Base-by-base conservation (phyloP, 176 grass and related monocot genomes). In the Oryza coarctata region DNA sequence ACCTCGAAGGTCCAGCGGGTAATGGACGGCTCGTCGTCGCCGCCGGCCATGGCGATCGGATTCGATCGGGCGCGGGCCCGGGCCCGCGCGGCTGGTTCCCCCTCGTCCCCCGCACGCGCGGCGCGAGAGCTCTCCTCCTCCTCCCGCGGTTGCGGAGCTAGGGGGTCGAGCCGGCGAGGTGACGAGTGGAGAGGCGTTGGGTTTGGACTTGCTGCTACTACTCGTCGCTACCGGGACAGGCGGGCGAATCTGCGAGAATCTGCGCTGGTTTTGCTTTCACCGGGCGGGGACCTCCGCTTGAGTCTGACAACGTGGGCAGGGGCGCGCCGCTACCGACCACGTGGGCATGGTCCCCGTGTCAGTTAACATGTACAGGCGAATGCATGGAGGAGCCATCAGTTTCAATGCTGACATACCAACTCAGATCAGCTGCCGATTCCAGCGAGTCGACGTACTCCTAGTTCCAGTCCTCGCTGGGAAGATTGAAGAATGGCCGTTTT, bases 1-100 rank as follows among this genome's bases (percentile, higher is more conserved):
- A 92, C 90, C 90, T 92, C 87, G 87, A 92, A 92, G 50, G 80
- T 84, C 90, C 90, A 92, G 64, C 87, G 87, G 29, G 80, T 89
- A n/a, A 80, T 26, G 76, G 68, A 65, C 18, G 90, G 87, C 23
- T 84, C 80, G 84, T 84, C 80, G 84, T 86, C 90, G 67, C 17
- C 87, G 77, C 57, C 77, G 65, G 57, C 45, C 87, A 89, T 92
- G 64, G 72, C 73, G 23, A 75, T 29, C 9, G 12, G 39, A 25
- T 25, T 60, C 8, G 55, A 25, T 60, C n/a, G 52, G n/a, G n/a
- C n/a, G n/a, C n/a, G n/a, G n/a, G 20, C 2, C 52, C 32, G 32
- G 3, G 32, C 1, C 32, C 32, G 55, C 55, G 55, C 20, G 20
- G 52, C 52, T n/a, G 52, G 20, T 57, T n/a, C 55, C 55, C 55